Conservation (phyloP, 2,329 filamentous ascomycete species). For the Trichoderma citrinoviride region DNA sequence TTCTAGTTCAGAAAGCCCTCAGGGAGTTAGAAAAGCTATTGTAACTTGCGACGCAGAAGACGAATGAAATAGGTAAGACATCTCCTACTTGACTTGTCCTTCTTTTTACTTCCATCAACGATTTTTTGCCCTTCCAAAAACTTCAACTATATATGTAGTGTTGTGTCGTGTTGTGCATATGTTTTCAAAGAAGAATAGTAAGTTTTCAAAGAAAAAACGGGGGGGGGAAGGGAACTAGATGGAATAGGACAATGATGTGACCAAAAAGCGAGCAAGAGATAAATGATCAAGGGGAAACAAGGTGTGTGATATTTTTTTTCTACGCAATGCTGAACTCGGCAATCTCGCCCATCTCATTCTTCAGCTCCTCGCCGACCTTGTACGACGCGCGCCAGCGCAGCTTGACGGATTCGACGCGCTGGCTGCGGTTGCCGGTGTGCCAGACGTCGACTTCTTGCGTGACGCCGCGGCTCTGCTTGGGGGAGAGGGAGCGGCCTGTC, state of each 20-base stretch:
- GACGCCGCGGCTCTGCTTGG: slow-evolving; percentile 71
- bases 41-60: too few species aligned
- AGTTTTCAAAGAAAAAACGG: too few species aligned
- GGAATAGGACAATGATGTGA: neutral
- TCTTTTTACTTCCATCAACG: too few species aligned
- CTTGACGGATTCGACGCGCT: slow-evolving; percentile 77
- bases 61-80: too few species aligned
- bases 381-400: slow-evolving; percentile 88
- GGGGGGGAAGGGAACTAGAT: too few species aligned
- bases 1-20: neutral
- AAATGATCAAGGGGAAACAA: too few species aligned
- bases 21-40: too few species aligned
- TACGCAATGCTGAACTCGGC: slow-evolving; percentile 73
- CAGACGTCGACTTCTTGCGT: slow-evolving; percentile 75
- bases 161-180: too few species aligned
- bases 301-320: slow-evolving; percentile 2
- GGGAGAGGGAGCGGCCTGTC: slow-evolving; percentile 70
- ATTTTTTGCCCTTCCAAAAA: too few species aligned
- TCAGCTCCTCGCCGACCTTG: slow-evolving; percentile 61
- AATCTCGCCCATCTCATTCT: slow-evolving; percentile 83
- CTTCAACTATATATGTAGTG: too few species aligned
- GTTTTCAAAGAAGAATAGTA: too few species aligned
- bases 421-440: slow-evolving; percentile 64
- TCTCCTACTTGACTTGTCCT: too few species aligned
- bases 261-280: neutral